Evolutionary conservation across 2,329 filamentous ascomycete genomes (phyloP).

Genomic region (Aquanectria penicillioides): DNA sequence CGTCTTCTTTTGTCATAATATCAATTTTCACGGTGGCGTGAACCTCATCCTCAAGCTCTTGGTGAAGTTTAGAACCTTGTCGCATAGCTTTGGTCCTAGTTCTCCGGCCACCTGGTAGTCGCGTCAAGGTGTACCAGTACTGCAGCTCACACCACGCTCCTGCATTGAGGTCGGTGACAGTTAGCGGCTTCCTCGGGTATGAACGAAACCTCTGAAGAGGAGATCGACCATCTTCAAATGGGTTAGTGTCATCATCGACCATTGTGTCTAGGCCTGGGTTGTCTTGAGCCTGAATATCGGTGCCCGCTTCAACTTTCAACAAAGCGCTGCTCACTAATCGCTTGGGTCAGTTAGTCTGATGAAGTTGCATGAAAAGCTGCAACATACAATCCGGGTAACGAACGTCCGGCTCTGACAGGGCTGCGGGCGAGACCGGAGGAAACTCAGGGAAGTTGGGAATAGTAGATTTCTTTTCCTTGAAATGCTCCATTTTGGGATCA

Average conservation of each 20-base stretch:
- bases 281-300: constrained; percentile 27
- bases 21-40: constrained; percentile 80
- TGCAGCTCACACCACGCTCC: constrained; percentile 97
- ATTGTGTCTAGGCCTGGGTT: constrained; percentile 7
- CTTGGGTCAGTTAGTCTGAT: constrained; percentile 71
- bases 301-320: constrained; percentile 31
- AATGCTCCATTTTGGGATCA: constrained; percentile 1
- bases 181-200: constrained; percentile 80
- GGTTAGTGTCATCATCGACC: constrained; percentile 15
- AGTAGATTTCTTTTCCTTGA: not conserved
- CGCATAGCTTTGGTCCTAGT: constrained; percentile 85
- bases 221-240: constrained; percentile 50
- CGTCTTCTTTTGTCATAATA: constrained; percentile 80
- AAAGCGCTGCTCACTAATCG: constrained; percentile 67
- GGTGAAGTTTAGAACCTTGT: constrained; percentile 81
- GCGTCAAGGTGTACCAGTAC: constrained; percentile 86
- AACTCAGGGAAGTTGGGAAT: constrained; percentile 18
- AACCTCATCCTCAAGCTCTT: constrained; percentile 85
- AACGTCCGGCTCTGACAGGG: constrained; percentile 45
- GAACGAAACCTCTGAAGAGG: constrained; percentile 84
- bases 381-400: constrained; percentile 65
- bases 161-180: constrained; percentile 87
- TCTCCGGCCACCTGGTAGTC: constrained; percentile 76
- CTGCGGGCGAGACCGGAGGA: too few relatives aligned
- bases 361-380: constrained; percentile 12